phyloP scores from a whole-genome alignment of 106 monocot species.

The Triglochin maritima region DNA sequence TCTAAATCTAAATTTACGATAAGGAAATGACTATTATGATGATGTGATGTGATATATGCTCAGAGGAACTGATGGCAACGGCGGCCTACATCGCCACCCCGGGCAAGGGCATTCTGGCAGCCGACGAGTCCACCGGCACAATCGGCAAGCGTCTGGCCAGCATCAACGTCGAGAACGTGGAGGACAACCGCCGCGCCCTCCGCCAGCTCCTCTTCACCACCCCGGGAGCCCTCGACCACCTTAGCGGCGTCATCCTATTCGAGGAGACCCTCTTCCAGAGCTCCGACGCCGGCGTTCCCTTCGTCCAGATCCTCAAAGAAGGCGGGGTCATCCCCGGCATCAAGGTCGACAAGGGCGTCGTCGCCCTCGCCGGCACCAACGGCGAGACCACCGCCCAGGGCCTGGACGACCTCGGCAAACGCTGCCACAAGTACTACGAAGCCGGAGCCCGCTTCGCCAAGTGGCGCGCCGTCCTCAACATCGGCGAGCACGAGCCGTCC shows the following conservation, averaged over 20 bases:
- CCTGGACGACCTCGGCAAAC: slow-evolving; percentile 16
- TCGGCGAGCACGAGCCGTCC: slow-evolving; percentile 12
- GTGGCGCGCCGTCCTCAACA: slow-evolving; percentile 22
- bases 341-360: slow-evolving; percentile 28
- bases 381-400: slow-evolving; percentile 26
- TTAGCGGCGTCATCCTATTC: slow-evolving; percentile 25
- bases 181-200: slow-evolving; percentile 20
- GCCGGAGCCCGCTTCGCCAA: slow-evolving; percentile 25
- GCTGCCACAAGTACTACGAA: slow-evolving; percentile 18
- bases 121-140: slow-evolving; percentile 23
- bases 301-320: slow-evolving; percentile 13
- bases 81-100: slow-evolving; percentile 19
- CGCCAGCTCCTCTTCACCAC: slow-evolving; percentile 25
- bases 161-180: slow-evolving; percentile 26
- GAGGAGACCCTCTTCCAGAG: slow-evolving; percentile 25
- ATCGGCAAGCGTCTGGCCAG: slow-evolving; percentile 24
- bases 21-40: not conserved
- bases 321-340: slow-evolving; percentile 22
- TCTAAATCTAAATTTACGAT: not conserved
- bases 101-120: slow-evolving; percentile 21
- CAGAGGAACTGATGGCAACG: slow-evolving; percentile 17
- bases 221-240: slow-evolving; percentile 6
- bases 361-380: slow-evolving; percentile 14
- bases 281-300: slow-evolving; percentile 9
- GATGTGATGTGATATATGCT: not conserved